These are phyloP conservation scores for Metschnikowia vanudenii DNA, from an alignment of 805 yeast species.

Conservation along the genomic window DNA sequence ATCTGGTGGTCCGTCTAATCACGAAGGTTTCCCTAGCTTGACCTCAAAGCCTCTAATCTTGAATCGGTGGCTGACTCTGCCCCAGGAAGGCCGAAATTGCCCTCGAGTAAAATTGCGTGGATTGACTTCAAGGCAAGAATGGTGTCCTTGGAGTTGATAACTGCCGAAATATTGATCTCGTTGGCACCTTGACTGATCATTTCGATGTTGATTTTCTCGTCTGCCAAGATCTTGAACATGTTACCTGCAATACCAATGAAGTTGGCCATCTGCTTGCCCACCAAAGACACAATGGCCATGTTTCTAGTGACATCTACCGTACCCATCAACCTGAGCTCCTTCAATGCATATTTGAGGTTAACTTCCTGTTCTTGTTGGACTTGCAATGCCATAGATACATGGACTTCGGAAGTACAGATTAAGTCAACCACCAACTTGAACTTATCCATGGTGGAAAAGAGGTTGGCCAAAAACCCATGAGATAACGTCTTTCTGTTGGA, in stretches of 20 bases:
- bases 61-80: conserved; percentile 20
- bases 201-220: conserved; percentile 88
- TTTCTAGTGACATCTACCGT: conserved; percentile 83
- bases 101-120: conserved; percentile 71
- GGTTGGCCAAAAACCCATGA: conserved; percentile 92
- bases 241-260: conserved; percentile 95
- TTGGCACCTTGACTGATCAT: conserved; percentile 99
- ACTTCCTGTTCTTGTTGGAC: conserved; percentile 63
- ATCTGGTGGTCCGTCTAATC: too few relatives aligned
- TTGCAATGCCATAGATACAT: conserved; percentile 96
- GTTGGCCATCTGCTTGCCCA: conserved; percentile 97
- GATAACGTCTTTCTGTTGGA: conserved; percentile 90
- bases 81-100: conserved; percentile 23
- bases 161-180: conserved; percentile 95
- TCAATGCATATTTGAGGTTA: conserved; percentile 67
- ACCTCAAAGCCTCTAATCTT: conserved; percentile 18
- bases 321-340: conserved; percentile 78
- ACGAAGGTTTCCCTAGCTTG: conserved; percentile 2
- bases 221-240: conserved; percentile 92
- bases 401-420: conserved; percentile 96
- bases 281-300: conserved; percentile 89
- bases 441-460: conserved; percentile 81
- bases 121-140: conserved; percentile 82
- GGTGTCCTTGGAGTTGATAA: conserved; percentile 79
- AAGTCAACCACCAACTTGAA: conserved; percentile 88